phyloP scores from a whole-genome alignment of 352 stramenopile genomes.

The Phytophthora macrochlamydospora region DNA sequence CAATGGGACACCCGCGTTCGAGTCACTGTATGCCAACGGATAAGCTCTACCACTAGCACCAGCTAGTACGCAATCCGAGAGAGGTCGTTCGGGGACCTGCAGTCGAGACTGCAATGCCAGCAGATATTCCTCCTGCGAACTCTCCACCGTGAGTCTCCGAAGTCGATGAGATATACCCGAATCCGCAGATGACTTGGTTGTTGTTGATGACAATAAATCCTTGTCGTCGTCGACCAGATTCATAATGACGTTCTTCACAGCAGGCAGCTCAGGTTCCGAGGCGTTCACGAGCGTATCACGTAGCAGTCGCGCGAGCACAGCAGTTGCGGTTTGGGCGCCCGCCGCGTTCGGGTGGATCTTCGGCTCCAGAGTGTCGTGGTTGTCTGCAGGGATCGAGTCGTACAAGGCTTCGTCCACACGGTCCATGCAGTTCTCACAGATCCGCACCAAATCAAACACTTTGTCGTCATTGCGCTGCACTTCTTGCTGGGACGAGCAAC shows the following conservation, averaged over 20 bases:
- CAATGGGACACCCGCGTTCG: conserved; percentile 18
- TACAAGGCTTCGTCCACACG: conserved; percentile 64
- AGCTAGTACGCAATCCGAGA: conserved; percentile 12
- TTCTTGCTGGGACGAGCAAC: conserved; percentile 43
- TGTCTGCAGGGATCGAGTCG: conserved; percentile 35
- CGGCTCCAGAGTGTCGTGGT: conserved; percentile 12
- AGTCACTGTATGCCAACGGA: conserved; percentile 33
- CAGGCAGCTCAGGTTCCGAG: conserved; percentile 18
- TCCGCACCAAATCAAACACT: conserved; percentile 19
- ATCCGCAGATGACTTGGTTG: conserved; percentile 1
- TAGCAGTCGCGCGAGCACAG: conserved; percentile 33
- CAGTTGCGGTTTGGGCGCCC: conserved; percentile 22
- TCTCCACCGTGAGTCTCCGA: conserved; percentile 21
- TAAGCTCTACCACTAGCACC: conserved; percentile 42
- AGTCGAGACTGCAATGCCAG: conserved; percentile 16
- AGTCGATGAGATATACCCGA: not conserved
- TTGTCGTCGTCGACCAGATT: conserved; percentile 36
- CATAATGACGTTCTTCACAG: conserved; percentile 52
- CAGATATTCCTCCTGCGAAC: conserved; percentile 27
- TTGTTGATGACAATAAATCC: not conserved
- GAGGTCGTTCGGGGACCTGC: conserved; percentile 16
- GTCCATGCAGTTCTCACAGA: conserved; percentile 60
- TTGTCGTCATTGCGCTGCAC: conserved; percentile 21
- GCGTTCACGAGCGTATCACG: conserved; percentile 39
- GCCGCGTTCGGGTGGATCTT: conserved; percentile 19